These are phyloP conservation scores for Posidonia australis DNA, from an alignment of 106 monocot genomes.

Conservation along the genomic window DNA sequence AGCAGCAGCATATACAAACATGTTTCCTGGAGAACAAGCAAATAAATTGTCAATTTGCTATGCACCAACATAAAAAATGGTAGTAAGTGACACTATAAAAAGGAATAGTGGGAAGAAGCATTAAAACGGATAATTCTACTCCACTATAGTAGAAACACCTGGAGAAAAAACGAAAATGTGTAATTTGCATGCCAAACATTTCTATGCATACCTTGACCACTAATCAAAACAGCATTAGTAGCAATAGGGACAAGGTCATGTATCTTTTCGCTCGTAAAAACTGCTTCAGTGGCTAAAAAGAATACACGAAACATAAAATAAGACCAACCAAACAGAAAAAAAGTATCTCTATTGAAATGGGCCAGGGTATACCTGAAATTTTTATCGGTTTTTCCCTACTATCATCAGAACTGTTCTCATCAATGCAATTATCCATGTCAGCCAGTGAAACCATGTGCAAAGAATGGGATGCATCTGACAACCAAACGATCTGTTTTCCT, in stretches of 20 bases:
- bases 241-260: conserved; percentile 54
- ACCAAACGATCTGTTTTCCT: conserved; percentile 16
- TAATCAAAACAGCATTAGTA: conserved; percentile 44
- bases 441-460: conserved; percentile 10
- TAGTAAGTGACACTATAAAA: background rate
- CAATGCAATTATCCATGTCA: conserved; percentile 1
- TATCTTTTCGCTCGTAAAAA: conserved; percentile 67
- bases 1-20: conserved; percentile 48
- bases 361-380: conserved; percentile 4
- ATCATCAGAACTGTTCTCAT: conserved; percentile 5
- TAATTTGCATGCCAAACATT: background rate
- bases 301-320: background rate
- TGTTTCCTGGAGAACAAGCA: conserved; percentile 31
- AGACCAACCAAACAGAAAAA: too few relatives aligned
- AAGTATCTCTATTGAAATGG: too few relatives aligned
- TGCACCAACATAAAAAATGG: background rate
- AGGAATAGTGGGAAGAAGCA: background rate
- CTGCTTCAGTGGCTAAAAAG: conserved; percentile 45
- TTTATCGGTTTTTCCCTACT: background rate
- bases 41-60: background rate
- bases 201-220: conserved; percentile 52
- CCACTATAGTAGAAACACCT: too few relatives aligned
- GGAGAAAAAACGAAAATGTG: background rate
- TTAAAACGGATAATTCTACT: background rate
- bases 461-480: conserved; percentile 21